Evolutionary conservation across 2,329 filamentous ascomycete genomes (phyloP).

Genomic region (Fusarium anguioides): DNA sequence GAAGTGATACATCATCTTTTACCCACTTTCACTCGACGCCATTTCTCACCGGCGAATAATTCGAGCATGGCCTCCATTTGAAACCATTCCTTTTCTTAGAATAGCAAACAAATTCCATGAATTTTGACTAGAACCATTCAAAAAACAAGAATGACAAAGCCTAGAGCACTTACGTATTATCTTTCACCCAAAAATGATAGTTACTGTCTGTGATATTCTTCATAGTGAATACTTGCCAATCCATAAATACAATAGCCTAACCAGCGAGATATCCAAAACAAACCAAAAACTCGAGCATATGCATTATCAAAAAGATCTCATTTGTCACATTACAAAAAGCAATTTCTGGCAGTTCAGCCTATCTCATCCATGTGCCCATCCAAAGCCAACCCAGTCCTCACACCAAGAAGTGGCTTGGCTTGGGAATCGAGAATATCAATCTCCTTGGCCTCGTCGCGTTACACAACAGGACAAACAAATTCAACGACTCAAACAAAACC

Average conservation of each 20-base stretch:
- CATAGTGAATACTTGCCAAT: not conserved
- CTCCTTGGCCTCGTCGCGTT: slow-evolving; percentile 3
- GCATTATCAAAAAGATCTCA: not conserved
- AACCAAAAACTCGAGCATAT: not conserved
- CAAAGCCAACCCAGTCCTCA: not conserved
- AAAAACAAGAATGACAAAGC: not conserved
- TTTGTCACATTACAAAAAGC: slow-evolving; percentile 19
- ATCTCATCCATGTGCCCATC: slow-evolving; percentile 2
- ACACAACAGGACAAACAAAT: slow-evolving; percentile 19
- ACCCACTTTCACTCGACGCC: not conserved
- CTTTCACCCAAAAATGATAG: not conserved
- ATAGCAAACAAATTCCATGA: slow-evolving; percentile 7
- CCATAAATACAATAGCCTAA: not conserved
- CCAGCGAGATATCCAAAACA: not conserved
- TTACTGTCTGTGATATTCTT: not conserved
- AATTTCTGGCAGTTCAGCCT: slow-evolving; percentile 15
- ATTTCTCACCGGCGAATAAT: slow-evolving; percentile 18
- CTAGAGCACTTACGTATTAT: not conserved
- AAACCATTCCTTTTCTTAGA: slow-evolving; percentile 2
- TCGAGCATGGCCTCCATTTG: slow-evolving; percentile 6
- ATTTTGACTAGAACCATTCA: not conserved
- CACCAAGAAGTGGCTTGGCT: slow-evolving; percentile 18
- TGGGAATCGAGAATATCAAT: not conserved
- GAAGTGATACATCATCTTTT: slow-evolving; percentile 34
- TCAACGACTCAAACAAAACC: not conserved